Evolutionary conservation across 176 grass and related monocot genomes (phyloP).

Genomic region (Thalia dealbata): DNA sequence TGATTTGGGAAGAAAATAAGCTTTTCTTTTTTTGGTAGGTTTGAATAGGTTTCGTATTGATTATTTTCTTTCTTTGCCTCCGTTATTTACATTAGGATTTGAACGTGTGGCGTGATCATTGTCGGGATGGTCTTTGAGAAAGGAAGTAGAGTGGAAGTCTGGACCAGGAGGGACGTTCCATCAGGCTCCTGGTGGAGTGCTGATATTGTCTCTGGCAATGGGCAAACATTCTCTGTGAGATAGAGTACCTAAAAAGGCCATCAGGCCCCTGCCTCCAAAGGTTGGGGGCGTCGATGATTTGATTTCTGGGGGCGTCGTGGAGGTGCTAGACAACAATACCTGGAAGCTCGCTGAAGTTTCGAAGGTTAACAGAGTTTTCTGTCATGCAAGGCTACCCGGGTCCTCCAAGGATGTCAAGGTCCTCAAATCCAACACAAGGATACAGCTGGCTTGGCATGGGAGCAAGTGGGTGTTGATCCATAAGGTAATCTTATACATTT

Average conservation of each 20-base stretch:
- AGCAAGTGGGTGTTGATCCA: constrained; percentile 52
- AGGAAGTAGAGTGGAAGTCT: constrained; percentile 53
- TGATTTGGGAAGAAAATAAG: too few species aligned
- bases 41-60: not conserved
- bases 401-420: constrained; percentile 40
- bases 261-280: constrained; percentile 39
- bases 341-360: constrained; percentile 63
- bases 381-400: constrained; percentile 45
- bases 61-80: not conserved
- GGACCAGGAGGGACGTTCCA: constrained; percentile 32
- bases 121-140: constrained; percentile 49
- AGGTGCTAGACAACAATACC: constrained; percentile 56
- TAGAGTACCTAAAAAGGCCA: constrained; percentile 51
- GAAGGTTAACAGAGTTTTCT: constrained; percentile 27
- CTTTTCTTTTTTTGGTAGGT: too few species aligned
- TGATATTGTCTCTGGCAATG: constrained; percentile 67
- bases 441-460: constrained; percentile 50
- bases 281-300: constrained; percentile 21
- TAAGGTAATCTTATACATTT: constrained; percentile 47
- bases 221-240: constrained; percentile 46
- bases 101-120: too few species aligned
- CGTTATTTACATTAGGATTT: too few species aligned
- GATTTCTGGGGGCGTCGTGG: constrained; percentile 34
- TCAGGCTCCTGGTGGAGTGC: constrained; percentile 52
- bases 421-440: constrained; percentile 37